Conservation (phyloP, 495 filamentous ascomycete genomes). For the Cairneyella variabilis region DNA sequence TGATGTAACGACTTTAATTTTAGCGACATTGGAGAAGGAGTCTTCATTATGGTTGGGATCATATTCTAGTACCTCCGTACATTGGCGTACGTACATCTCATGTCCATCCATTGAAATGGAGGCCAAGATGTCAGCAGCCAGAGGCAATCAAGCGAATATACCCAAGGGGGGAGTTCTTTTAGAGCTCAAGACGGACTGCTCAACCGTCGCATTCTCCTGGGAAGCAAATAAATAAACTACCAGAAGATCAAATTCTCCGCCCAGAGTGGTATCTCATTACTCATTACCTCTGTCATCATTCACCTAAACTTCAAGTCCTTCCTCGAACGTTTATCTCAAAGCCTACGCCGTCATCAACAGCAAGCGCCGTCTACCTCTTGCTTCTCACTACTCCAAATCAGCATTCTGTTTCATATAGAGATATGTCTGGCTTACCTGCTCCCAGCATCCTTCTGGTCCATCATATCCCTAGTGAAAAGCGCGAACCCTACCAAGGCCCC, state of each 20-base stretch:
- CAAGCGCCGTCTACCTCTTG: neutral
- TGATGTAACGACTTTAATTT: slow-evolving; percentile 14
- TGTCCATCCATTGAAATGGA: neutral
- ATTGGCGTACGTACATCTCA: neutral
- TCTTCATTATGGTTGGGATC: neutral
- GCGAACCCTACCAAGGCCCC: slow-evolving; percentile 15
- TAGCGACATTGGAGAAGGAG: slow-evolving; percentile 22
- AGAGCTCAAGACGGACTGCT: too few relatives aligned
- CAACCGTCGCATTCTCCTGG: too few relatives aligned
- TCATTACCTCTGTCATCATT: too few relatives aligned
- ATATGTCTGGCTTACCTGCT: too few relatives aligned
- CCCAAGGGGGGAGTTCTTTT: too few relatives aligned
- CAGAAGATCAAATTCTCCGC: too few relatives aligned
- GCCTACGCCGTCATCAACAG: too few relatives aligned
- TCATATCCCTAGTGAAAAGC: slow-evolving; percentile 17
- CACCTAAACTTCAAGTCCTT: too few relatives aligned
- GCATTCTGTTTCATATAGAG: neutral
- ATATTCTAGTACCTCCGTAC: neutral
- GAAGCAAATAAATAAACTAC: too few relatives aligned
- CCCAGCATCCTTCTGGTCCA: neutral
- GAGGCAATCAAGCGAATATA: neutral
- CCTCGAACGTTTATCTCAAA: too few relatives aligned
- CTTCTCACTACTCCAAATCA: neutral
- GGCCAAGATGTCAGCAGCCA: neutral
- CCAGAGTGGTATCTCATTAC: too few relatives aligned